These are phyloP conservation scores for Dissophora ornata DNA, from an alignment of 192 early-diverging fungal genomes.

Conservation along the genomic window DNA sequence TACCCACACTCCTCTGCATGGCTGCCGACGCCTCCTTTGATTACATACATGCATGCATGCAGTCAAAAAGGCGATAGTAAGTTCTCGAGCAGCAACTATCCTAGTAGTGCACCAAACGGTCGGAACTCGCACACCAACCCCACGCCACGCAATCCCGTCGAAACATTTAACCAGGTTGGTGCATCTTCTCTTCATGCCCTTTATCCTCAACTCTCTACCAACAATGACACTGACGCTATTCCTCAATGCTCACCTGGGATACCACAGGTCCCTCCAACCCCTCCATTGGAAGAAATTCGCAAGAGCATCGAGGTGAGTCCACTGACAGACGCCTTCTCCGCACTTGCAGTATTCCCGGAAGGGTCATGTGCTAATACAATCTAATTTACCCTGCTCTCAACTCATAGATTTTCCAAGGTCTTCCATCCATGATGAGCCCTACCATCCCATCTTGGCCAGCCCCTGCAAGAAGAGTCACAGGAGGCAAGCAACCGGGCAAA, in stretches of 20 bases:
- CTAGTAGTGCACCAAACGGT: background rate
- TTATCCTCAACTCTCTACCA: too few species aligned
- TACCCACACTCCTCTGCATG: too few species aligned
- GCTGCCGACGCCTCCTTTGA: too few species aligned
- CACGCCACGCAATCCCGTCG: background rate
- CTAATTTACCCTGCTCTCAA: too few species aligned
- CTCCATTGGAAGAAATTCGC: constrained; percentile 29
- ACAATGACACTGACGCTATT: background rate
- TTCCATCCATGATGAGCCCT: constrained; percentile 34
- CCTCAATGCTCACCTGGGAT: background rate
- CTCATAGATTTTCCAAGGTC: constrained; percentile 16
- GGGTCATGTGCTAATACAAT: too few species aligned
- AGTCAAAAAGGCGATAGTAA: constrained; percentile 9
- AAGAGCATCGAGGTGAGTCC: constrained; percentile 28
- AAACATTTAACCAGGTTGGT: background rate
- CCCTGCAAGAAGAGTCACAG: constrained; percentile 22
- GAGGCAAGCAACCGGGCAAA: constrained; percentile 52
- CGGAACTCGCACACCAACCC: background rate
- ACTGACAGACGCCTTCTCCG: too few species aligned
- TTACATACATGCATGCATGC: background rate
- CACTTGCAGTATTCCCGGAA: too few species aligned
- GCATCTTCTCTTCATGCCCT: background rate
- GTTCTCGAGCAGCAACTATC: background rate
- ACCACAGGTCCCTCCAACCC: constrained; percentile 27
- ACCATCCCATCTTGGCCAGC: constrained; percentile 28